phyloP scores from a whole-genome alignment of 768 basidiomycete species.

The Dentipellis fragilis region DNA sequence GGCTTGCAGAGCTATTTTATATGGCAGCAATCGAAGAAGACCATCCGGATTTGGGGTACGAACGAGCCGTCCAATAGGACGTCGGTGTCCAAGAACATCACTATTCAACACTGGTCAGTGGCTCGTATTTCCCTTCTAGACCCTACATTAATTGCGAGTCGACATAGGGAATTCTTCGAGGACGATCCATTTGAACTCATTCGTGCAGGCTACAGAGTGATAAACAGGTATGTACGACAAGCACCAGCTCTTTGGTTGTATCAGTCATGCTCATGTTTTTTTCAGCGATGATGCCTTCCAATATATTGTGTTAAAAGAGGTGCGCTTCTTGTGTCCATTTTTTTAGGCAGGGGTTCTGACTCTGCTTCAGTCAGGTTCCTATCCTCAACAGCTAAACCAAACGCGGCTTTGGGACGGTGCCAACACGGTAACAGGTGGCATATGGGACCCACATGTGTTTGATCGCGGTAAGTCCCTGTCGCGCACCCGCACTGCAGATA shows the following conservation, averaged over 20 bases:
- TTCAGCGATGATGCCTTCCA: background rate
- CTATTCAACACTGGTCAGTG: constrained; percentile 33
- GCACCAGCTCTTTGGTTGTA: background rate
- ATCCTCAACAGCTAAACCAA: constrained; percentile 23
- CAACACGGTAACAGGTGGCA: constrained; percentile 18
- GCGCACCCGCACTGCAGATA: background rate
- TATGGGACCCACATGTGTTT: constrained; percentile 18
- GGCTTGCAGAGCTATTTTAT: constrained; percentile 22
- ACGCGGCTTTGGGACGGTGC: constrained; percentile 21
- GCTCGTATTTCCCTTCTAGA: background rate
- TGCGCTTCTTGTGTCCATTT: too few species aligned
- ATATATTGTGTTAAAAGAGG: background rate
- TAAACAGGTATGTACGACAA: constrained; percentile 17
- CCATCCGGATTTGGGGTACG: constrained; percentile 33
- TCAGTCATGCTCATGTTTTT: background rate
- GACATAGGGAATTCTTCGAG: constrained; percentile 15
- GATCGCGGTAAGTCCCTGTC: constrained; percentile 12
- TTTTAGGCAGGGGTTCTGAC: background rate
- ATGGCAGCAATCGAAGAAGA: constrained; percentile 20
- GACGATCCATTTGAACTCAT: constrained; percentile 18
- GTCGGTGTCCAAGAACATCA: constrained; percentile 29
- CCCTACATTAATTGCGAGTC: background rate
- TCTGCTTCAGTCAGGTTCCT: constrained; percentile 18
- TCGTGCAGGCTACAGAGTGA: constrained; percentile 17
- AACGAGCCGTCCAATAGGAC: constrained; percentile 27